Evolutionary conservation across 129 eudicot genomes (phyloP), one percentile per base, ranked within the genome.

Genomic region (Logfia minima): DNA sequence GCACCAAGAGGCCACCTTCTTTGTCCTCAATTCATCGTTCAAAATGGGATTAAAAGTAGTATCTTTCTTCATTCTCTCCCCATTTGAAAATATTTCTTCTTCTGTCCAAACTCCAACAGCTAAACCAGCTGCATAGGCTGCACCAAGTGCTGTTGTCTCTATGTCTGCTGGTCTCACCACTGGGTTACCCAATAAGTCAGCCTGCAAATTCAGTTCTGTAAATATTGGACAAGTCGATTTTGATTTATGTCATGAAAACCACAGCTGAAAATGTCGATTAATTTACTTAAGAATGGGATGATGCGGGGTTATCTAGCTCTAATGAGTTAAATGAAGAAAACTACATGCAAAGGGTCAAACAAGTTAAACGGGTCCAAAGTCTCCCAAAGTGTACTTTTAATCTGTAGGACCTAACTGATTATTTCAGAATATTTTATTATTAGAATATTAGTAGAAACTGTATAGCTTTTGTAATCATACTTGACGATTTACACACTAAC

Each of bases 101-200:
- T 95, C 96, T 14, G 86, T 89, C 97, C 97, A 95, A 29, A 95
- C 88, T 52, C 96, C 96, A 55, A 91, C 92, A 0, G 96, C 97
- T 85, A 95, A 79, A 70, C 99, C 99, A 21, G 97, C 99, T 2
- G 99, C 97, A 82, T 91, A 95, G 18, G 97, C 99, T 6, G 99
- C 99, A 68, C 99, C 99, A 2, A 95, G 88, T 2, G 99, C 99
- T 6, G 99, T 95, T 17, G 97, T 95, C 86, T 95, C 99, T 68
- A 88, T 92, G 51, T 95, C 87, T 13, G 92, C 96, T 69, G 99
- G 99, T 77, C 99, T 86, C 32, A 92, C 88, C 70, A 95, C 99
- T 1, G 97, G 87, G 79, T 23, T 86, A 32, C 99, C 97, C 66
- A 95, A 72, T 60, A 95, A 60, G 70, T 95, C 96, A 2, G 99